Evolutionary conservation across 768 basidiomycete genomes (phyloP), one percentile per base, ranked within the genome.

Genomic region (Lentinula sp.): DNA sequence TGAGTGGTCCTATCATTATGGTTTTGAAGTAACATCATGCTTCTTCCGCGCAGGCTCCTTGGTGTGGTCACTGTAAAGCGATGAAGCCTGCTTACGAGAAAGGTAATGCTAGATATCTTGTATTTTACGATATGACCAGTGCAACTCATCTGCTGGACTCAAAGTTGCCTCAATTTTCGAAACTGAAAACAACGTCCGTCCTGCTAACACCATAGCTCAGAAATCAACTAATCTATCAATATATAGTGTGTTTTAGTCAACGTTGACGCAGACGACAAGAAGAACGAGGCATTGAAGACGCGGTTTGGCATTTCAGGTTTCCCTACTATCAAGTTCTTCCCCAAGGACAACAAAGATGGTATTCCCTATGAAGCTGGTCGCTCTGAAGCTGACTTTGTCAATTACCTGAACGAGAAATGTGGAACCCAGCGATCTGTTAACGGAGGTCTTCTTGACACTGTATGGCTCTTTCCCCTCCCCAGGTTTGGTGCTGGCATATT

Each of bases 241-340:
- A 23, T 59, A 5, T 31, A 94, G 92, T 95, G 93, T 70, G 74
- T 96, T 59, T 84, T 99, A 59, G 95, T 93, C 32, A 93, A 96
- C 73, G 75, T 98, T 62, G 87, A 98, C 73, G 94, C 89, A 21
- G 94, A 98, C 71, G 89, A 90, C 42, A 80, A 85, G 63, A 79
- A 79, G 71, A 96, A 97, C 80, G 81, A 82, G 66, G 82, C 80
- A 21, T 73, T 97, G 57, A 85, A 88, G 8, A 64, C 70, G 40
- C 83, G 84, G 70, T 95, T 95, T 68, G 89, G 79, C 5, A 83
- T 99, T 60, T 68, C 72, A 18, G 84, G 87, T 62, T 99, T 86
- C 85, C 97, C 97, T 0, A 98, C 95, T 18, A 85, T 99, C 79
- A 95, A 93, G 73, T 95, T 95, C 80, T 97, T 94, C 86, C 81